Base-by-base conservation (phyloP, 2,329 filamentous ascomycete species). In the Alternaria brassicae region DNA sequence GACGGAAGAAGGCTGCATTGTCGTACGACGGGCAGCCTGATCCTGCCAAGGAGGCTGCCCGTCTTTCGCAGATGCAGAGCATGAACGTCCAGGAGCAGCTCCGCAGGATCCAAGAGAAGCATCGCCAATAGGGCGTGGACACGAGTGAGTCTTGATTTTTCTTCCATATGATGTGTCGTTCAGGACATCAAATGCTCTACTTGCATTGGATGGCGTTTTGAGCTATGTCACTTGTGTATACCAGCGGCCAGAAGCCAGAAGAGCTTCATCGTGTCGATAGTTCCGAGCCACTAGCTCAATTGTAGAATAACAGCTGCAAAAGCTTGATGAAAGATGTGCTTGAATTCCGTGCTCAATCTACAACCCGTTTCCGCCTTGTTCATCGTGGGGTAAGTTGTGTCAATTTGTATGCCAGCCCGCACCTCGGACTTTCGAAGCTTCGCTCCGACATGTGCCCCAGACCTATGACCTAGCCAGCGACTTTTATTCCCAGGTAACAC, bases 81-180 rank as follows among this genome's bases (percentile, higher is more conserved):
- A 71, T 78, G 77, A 94, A 92, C 72, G 88, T 96, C 36, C 90
- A 95, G 74, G 92, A 96, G 76, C 92, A 96, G 80, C 92, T 96
- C 63, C 84, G 89, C 60, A 83, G 85, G 51, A 87, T 90, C 58
- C 86, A 89, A 66, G 82, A 88, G 70, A 87, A 85, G 69, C 72
- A 77, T 58, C 69, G 73, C n/a, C 68, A 65, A 45, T 62, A 53
- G 34, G 36, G 13, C 17, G 28, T 17, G 6, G 6, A 17, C 10
- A 45, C 25, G 25, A 25, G 40, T 56, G 40, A 34, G 56, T 56
- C 37, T 53, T 49, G 19, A n/a, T 25, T 56, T 53, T 42, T 53
- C 40, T 53, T 32, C 30, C 10, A 57, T 39, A 34, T 32, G 23
- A 49, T 23, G 15, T 23, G 17, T 39, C 25, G 39, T 58, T 36